Evolutionary conservation across 176 grass and related monocot species (phyloP).

Genomic region (Avena eriantha): DNA sequence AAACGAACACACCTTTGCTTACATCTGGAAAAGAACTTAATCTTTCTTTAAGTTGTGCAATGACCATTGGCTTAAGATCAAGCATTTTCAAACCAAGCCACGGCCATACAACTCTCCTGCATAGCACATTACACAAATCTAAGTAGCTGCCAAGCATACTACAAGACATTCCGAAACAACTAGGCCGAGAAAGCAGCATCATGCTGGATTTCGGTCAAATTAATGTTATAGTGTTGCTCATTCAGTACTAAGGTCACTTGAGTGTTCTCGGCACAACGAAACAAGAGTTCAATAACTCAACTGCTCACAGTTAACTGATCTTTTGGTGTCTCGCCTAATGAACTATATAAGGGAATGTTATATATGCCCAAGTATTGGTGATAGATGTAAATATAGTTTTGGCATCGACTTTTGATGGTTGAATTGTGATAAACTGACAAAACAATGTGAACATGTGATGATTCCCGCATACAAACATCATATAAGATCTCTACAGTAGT

Average conservation of each 20-base stretch:
- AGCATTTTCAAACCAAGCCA: conserved; percentile 95
- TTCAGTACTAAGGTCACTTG: neutral
- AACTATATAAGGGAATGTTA: neutral
- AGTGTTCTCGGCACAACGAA: neutral
- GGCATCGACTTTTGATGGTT: neutral
- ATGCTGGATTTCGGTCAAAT: neutral
- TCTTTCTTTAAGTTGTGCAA: conserved; percentile 84
- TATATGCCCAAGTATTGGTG: neutral
- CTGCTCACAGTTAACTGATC: neutral
- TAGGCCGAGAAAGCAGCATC: conserved; percentile 1
- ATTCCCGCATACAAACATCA: neutral
- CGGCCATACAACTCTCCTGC: conserved; percentile 78
- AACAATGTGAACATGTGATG: neutral
- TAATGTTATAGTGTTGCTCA: conserved; percentile 4
- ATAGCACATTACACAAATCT: conserved; percentile 40
- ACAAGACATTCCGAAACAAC: neutral
- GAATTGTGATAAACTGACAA: conserved; percentile 9
- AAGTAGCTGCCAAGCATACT: conserved; percentile 23
- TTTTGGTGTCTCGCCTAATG: neutral
- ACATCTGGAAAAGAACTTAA: conserved; percentile 74
- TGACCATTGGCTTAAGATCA: conserved; percentile 72
- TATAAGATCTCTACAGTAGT: neutral
- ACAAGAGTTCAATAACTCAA: conserved; percentile 13
- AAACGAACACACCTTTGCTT: conserved; percentile 73
- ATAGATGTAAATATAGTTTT: neutral